Percentiles rank a stretch among this genome's conserved stretches.
phyloP scores from a whole-genome alignment of 345 rosid genomes.

The Bruguiera sexangula region DNA sequence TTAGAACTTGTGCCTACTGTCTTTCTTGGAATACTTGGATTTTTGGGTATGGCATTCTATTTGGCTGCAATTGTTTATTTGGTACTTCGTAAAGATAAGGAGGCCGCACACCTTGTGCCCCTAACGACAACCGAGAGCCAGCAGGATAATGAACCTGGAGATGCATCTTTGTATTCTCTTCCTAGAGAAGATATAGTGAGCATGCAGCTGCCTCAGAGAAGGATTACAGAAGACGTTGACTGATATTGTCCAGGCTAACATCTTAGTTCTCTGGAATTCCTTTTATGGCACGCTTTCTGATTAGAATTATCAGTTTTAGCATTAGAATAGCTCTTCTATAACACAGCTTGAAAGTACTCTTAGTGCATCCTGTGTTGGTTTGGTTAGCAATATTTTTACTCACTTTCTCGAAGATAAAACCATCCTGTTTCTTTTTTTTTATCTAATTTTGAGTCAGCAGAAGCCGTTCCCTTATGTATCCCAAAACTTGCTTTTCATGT shows the following conservation, averaged over 20 bases:
- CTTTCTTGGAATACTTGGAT: constrained; percentile 61
- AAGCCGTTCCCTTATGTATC: no score
- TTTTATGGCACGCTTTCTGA: no score
- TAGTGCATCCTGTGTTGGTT: no score
- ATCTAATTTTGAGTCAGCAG: no score
- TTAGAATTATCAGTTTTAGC: no score
- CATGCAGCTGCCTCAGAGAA: constrained; percentile 65
- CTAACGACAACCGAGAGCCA: constrained; percentile 37
- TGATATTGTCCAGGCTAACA: neutral
- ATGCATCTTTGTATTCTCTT: constrained; percentile 24
- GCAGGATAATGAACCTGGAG: constrained; percentile 23
- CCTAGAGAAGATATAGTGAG: constrained; percentile 65
- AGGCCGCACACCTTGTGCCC: constrained; percentile 39
- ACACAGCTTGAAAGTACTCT: no score
- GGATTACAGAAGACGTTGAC: constrained; percentile 12
- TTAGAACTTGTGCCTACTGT: constrained; percentile 39
- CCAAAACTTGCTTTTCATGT: no score
- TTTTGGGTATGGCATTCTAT: constrained; percentile 52
- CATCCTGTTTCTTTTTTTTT: no score
- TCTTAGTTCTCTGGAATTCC: no score
- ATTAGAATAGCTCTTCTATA: no score
- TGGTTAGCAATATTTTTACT: no score
- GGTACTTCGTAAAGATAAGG: constrained; percentile 58
- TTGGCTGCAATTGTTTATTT: constrained; percentile 66
- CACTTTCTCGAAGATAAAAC: no score